Evolutionary conservation across 306 rosid species (phyloP), one percentile per base, ranked within the genome.

Genomic region (Cajanus cajan): DNA sequence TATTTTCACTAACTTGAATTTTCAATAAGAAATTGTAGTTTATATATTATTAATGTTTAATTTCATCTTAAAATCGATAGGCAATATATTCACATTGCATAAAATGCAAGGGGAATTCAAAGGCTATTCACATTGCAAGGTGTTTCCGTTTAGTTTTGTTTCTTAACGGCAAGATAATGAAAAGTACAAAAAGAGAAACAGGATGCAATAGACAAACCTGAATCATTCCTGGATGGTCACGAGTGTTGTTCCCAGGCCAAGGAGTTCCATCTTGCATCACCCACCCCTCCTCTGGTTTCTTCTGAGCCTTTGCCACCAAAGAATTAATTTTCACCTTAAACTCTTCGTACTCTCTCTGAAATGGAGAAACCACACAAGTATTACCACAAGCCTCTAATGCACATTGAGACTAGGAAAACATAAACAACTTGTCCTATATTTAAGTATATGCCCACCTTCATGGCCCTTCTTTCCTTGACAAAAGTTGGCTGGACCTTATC

Each of bases 201-300:
- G 67, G 33, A 61, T 61, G 41, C 28, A 82, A 52, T 54, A 25
- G 47, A 24, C 85, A 40, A 84, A 94, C 98, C 97, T 94, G 98
- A 80, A 94, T 92, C 86, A 94, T 91, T 82, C 97, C 97, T 2
- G 97, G 93, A 78, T 94, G 97, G 68, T 94, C 98, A 24, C 92
- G 95, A 80, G 89, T 92, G 89, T 41, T 91, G 82, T 94, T 88
- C 3, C 97, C 98, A 3, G 98, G 98, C 98, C 97, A 94, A 37
- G 93, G 97, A 62, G 94, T 88, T 64, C 95, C 97, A 84, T 92
- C 98, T 12, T 96, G 95, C 97, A 92, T 94, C 62, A 83, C 82
- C 89, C 89, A 86, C 47, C 98, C 98, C 0, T 86, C 89, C 19
- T 94, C 98, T 0, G 97, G 95, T 74, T 94, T 88, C 80, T 96